Base-by-base conservation (phyloP, 2,329 filamentous ascomycete species). In the Hymenotorrendiella dingleyae region DNA sequence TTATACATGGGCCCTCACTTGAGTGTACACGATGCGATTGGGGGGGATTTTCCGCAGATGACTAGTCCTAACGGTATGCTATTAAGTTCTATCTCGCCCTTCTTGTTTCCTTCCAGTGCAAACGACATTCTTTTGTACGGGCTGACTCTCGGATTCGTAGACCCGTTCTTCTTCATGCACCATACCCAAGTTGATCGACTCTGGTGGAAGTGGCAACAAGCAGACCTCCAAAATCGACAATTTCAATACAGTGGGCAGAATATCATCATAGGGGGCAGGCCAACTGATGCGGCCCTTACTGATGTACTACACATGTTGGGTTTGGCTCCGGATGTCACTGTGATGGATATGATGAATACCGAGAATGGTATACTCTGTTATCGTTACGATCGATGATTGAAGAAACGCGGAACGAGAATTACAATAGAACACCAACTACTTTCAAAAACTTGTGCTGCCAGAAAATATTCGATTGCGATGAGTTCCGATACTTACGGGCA, bases 121-220 rank as follows among this genome's bases (percentile, higher is more conserved):
- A 7, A 16, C 33, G 33, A 16, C 4, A 12, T 12, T n/a, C 17
- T 21, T 17, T 10, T 17, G 7, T 11, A 17, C 17, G 9, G 4
- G 17, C 30, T 37, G 16, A 37, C 26, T 17, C 7, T 20, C 23
- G 4, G 26, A 32, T 19, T n/a, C 10, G 21, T 71, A 75, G 53
- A 59, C 36, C 56, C 62, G 0, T 19, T 67, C 16, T 67, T 66
- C 42, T 65, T 56, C 24, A 36, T 57, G 3, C 56, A 59, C 36
- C 55, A 59, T 29, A 48, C 52, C 10, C 56, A 56, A 37, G 22
- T 58, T 3, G 56, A 59, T 28, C 43, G 53, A 4, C 16, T 54
- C 12, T 64, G 56, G 59, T 54, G 59, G 49, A 47, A 50, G 10
- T 66, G 64, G 64, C 60, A 65, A 19, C 42, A 51, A 42, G 27